A percentile compares a stretch with the other conserved stretches of the same genome.
Evolutionary conservation across 2,329 filamentous ascomycete genomes (phyloP).

Genomic region (Pseudodiploospora longispora): DNA sequence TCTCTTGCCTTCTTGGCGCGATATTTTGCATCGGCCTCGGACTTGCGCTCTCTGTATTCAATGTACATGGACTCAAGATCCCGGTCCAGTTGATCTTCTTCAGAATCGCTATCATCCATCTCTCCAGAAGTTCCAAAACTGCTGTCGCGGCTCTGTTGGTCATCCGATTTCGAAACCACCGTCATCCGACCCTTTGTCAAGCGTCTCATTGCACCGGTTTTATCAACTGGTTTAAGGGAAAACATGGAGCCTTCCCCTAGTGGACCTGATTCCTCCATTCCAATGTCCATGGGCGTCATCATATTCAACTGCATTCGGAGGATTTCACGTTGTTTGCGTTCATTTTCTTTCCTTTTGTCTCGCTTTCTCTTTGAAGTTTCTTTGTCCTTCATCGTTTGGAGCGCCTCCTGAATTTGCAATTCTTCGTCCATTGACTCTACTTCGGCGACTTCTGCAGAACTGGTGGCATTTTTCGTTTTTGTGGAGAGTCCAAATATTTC

Average conservation of each 20-base stretch:
- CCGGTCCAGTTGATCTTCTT: conserved; percentile 72
- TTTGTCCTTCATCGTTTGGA: conserved; percentile 74
- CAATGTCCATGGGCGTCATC: conserved; percentile 91
- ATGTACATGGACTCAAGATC: conserved; percentile 87
- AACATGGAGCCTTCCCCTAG: conserved; percentile 80
- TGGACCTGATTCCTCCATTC: conserved; percentile 76
- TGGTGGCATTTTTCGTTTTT: conserved; percentile 52
- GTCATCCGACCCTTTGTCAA: conserved; percentile 67
- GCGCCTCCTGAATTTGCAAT: conserved; percentile 77
- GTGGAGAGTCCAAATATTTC: conserved; percentile 82
- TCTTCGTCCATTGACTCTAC: conserved; percentile 93
- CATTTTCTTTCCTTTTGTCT: conserved; percentile 79
- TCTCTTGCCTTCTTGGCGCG: conserved; percentile 82
- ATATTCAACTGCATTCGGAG: conserved; percentile 97
- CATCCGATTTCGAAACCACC: conserved; percentile 48
- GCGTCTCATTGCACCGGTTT: conserved; percentile 59
- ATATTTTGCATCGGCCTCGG: conserved; percentile 76
- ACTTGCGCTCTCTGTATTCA: conserved; percentile 70
- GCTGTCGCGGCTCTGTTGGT: conserved; percentile 50
- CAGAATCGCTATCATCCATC: conserved; percentile 61
- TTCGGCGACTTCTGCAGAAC: conserved; percentile 64
- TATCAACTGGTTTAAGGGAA: conserved; percentile 72
- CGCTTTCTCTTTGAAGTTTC: conserved; percentile 71
- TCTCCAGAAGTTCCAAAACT: conserved; percentile 47
- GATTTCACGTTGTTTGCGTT: conserved; percentile 89